A percentile compares a stretch with the other conserved stretches of the same genome.
Conservation (phyloP, 495 filamentous ascomycete species). For the Bombardia bombarda region DNA sequence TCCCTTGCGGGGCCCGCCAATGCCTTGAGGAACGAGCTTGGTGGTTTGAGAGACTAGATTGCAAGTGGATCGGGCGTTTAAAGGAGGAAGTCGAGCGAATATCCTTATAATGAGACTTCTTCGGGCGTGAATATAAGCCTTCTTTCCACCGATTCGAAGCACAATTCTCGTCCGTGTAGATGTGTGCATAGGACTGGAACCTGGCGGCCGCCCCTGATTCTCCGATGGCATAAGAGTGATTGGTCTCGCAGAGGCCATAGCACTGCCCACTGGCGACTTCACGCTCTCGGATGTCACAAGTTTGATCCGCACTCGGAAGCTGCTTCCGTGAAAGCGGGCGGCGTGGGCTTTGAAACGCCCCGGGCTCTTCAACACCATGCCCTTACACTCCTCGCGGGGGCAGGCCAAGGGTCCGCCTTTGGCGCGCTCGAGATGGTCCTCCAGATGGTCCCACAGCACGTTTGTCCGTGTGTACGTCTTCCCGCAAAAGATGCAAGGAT, state of each 20-base stretch:
- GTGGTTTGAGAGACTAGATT: too few relatives aligned
- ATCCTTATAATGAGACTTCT: too few relatives aligned
- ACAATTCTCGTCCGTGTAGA: too few relatives aligned
- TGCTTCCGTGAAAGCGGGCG: constrained; percentile 3
- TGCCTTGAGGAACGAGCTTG: too few relatives aligned
- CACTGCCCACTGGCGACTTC: constrained; percentile 1
- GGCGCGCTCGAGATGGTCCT: constrained; percentile 4
- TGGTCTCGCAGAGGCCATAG: background rate
- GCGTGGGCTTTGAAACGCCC: constrained; percentile 8
- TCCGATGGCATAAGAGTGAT: background rate
- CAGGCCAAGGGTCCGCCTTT: constrained; percentile 4
- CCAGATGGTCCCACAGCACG: constrained; percentile 8
- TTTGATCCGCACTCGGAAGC: constrained; percentile 8
- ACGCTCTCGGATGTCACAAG: background rate
- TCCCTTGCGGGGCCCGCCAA: too few relatives aligned
- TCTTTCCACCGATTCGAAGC: too few relatives aligned
- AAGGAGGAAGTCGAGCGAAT: too few relatives aligned
- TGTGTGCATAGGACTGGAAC: too few relatives aligned
- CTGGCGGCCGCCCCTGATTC: too few relatives aligned
- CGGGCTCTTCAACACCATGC: background rate
- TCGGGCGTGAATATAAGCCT: too few relatives aligned
- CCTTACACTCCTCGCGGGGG: constrained; percentile 4
- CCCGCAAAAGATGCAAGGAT: constrained; percentile 11
- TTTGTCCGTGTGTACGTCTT: constrained; percentile 7
- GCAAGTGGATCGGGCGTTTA: too few relatives aligned